Base-by-base conservation (phyloP, 768 basidiomycete species). In the Cystobasidium ongulense region DNA sequence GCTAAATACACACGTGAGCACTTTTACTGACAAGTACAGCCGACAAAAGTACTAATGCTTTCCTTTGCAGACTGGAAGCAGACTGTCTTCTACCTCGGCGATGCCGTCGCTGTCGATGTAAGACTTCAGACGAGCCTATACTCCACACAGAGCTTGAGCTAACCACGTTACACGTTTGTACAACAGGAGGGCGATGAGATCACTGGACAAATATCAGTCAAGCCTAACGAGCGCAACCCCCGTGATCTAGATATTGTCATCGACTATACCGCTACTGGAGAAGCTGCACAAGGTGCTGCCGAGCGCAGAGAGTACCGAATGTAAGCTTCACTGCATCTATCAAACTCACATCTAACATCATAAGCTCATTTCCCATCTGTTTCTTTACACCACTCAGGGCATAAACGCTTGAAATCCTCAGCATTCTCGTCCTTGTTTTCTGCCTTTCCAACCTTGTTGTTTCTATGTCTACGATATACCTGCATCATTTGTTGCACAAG, bases 51-150 rank as follows among this genome's bases (percentile, higher is more conserved):
- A 25, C 31, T 25, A 21, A 41, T 23, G 15, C 35, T 7, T 36
- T 68, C 27, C 54, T 2, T 52, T 67, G 39, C 29, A 35, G 41
- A 41, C 27, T 52, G 41, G 39, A 41, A 68, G 33, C 50, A 74
- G 52, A 97, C 94, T 72, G 96, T 99, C 25, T 98, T 99, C 84
- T 99, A 99, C 83, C 96, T 94, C 41, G 89, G 88, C 38, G 84
- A 86, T 21, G 90, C 90, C 31, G 80, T 90, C 70, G 88, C 87
- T 7, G 83, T 92, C 31, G 75, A 75, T 50, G 79, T 80, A 63
- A 76, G 81, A 78, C 52, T 8, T n/a, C n/a, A n/a, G n/a, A n/a
- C n/a, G n/a, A n/a, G n/a, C n/a, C n/a, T n/a, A n/a, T n/a, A n/a
- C n/a, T n/a, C n/a, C n/a, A n/a, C n/a, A n/a, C n/a, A n/a, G n/a